Percentiles rank a stretch among this genome's conserved stretches.
Evolutionary conservation across 2,329 filamentous ascomycete genomes (phyloP).

Genomic region (Microcera coccophila): DNA sequence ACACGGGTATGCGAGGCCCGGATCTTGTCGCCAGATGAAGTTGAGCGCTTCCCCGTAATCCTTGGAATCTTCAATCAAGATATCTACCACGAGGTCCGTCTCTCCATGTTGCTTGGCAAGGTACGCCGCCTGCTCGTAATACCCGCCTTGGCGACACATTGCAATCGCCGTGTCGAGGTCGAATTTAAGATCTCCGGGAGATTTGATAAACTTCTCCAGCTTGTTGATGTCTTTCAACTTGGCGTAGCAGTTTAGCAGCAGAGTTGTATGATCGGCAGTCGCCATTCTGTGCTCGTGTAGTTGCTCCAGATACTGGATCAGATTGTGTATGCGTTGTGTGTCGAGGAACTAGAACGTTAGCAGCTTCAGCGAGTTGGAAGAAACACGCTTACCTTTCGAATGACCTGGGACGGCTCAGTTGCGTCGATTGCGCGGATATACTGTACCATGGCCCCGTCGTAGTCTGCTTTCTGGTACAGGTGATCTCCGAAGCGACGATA

Average conservation of each 20-base stretch:
- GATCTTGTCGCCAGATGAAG: slow-evolving; percentile 85
- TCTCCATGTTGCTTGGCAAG: slow-evolving; percentile 92
- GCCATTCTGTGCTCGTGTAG: slow-evolving; percentile 91
- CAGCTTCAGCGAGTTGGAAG: fast-evolving
- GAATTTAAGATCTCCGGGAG: slow-evolving; percentile 89
- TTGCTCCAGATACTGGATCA: slow-evolving; percentile 96
- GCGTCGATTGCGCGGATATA: slow-evolving; percentile 95
- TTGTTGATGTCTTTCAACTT: slow-evolving; percentile 97
- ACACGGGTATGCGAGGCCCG: slow-evolving; percentile 74
- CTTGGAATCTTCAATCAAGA: slow-evolving; percentile 92
- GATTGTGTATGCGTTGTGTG: slow-evolving; percentile 93
- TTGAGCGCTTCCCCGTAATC: slow-evolving; percentile 82
- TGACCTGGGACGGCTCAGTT: slow-evolving; percentile 93
- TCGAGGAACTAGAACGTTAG: slow-evolving; percentile 70
- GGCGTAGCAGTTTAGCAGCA: slow-evolving; percentile 94
- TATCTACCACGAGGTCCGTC: slow-evolving; percentile 89
- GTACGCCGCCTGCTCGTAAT: slow-evolving; percentile 94
- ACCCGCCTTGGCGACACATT: slow-evolving; percentile 96
- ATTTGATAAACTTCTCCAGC: slow-evolving; percentile 93
- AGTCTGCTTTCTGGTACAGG: slow-evolving; percentile 90
- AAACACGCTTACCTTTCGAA: slow-evolving; percentile 64
- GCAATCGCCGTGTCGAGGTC: slow-evolving; percentile 94
- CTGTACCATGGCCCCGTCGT: slow-evolving; percentile 98
- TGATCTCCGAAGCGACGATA: slow-evolving; percentile 92
- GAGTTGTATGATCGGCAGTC: slow-evolving; percentile 89